Conservation (phyloP, 2,329 filamentous ascomycete species). For the Alternaria ventricosa region DNA sequence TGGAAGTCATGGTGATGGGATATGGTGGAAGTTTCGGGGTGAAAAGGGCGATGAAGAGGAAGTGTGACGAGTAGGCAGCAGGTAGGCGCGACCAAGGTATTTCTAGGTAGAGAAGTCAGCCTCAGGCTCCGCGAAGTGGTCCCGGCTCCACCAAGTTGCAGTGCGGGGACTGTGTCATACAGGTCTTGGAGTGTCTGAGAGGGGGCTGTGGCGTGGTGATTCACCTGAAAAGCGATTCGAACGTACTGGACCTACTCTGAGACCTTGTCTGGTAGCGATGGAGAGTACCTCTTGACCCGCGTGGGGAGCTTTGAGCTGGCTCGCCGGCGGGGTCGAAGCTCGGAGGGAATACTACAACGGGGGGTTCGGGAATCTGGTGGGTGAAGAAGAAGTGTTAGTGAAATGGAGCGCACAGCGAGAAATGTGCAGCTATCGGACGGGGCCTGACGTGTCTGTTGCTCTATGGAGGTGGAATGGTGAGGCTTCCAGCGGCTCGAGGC, state of each 20-base stretch:
- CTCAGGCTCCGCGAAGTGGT: constrained; percentile 9
- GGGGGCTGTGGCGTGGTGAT: not conserved
- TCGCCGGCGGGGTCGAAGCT: constrained; percentile 15
- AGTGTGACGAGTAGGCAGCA: constrained; percentile 8
- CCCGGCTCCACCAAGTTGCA: constrained; percentile 1
- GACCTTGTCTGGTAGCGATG: not conserved
- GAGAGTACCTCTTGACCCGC: constrained; percentile 17
- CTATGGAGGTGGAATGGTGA: constrained; percentile 35
- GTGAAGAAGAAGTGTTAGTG: not conserved
- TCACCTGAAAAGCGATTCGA: not conserved
- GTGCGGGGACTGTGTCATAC: constrained; percentile 3
- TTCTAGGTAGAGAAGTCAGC: constrained; percentile 15
- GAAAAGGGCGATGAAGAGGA: constrained; percentile 2
- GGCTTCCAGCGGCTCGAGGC: constrained; percentile 22
- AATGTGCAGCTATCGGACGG: constrained; percentile 1
- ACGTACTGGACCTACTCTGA: not conserved
- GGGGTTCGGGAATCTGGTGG: not conserved
- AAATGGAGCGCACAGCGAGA: not conserved
- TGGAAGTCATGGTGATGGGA: constrained; percentile 58
- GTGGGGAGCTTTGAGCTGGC: constrained; percentile 14
- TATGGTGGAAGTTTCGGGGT: not conserved
- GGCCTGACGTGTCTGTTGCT: constrained; percentile 44
- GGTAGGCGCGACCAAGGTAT: constrained; percentile 5
- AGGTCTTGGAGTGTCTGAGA: constrained; percentile 21
- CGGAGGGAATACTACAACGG: not conserved